A percentile compares a stretch with the other conserved stretches of the same genome.
Conservation (phyloP, 116 monocot genomes). For the Dioscorea cayenensis region DNA sequence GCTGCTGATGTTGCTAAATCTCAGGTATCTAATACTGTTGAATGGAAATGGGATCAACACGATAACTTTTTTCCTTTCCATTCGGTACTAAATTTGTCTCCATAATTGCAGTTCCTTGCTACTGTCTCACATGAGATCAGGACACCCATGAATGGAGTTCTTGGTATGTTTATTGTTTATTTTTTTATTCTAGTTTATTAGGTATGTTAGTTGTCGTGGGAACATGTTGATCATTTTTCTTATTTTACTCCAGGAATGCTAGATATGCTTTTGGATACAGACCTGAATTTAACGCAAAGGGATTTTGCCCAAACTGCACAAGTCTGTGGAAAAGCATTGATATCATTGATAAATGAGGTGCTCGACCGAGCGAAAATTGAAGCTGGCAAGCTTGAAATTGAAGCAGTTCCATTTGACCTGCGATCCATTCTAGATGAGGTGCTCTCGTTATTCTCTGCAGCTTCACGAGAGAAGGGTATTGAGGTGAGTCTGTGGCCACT, state of each 20-base stretch:
- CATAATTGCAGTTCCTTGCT: slow-evolving; percentile 75
- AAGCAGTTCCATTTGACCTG: slow-evolving; percentile 82
- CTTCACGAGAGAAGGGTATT: slow-evolving; percentile 78
- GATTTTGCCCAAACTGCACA: slow-evolving; percentile 96
- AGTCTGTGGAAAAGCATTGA: slow-evolving; percentile 90
- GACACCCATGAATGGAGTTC: slow-evolving; percentile 98
- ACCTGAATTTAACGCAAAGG: slow-evolving; percentile 73
- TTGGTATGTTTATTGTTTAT: slow-evolving; percentile 47
- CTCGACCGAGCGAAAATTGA: slow-evolving; percentile 98
- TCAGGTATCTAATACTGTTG: slow-evolving; percentile 39
- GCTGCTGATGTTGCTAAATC: slow-evolving; percentile 98
- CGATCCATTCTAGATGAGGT: slow-evolving; percentile 83
- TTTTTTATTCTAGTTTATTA: neutral
- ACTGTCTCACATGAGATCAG: slow-evolving; percentile 99
- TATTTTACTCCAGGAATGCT: slow-evolving; percentile 64
- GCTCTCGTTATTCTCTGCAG: slow-evolving; percentile 80
- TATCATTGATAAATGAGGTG: slow-evolving; percentile 91
- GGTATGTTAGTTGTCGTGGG: neutral
- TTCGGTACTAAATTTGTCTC: neutral
- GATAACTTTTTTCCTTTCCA: neutral
- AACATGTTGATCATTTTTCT: neutral
- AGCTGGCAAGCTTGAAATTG: slow-evolving; percentile 92
- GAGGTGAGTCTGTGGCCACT: slow-evolving; percentile 38
- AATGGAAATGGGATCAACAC: neutral
- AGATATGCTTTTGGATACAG: slow-evolving; percentile 93